A percentile compares a stretch with the other conserved stretches of the same genome.
Evolutionary conservation across 495 filamentous ascomycete genomes (phyloP).

Genomic region (Jackrogersella minutella): DNA sequence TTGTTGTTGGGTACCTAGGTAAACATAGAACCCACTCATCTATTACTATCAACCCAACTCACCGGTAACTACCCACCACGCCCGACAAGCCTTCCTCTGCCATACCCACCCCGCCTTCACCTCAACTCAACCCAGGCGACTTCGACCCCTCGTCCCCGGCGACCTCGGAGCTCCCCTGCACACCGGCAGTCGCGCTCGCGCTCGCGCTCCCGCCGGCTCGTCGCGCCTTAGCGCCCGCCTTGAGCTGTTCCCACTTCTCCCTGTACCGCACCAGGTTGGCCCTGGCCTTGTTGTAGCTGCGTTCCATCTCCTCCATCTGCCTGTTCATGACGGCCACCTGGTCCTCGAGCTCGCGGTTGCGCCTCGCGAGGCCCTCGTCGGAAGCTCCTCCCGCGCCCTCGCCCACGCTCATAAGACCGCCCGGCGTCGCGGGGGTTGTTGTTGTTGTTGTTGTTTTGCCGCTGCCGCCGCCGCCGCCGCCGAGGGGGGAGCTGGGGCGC

Average conservation of each 20-base stretch:
- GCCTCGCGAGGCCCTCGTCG: constrained; percentile 48
- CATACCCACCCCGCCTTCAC: background rate
- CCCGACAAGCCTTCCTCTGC: background rate
- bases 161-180: constrained; percentile 8
- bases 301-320: constrained; percentile 65
- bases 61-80: background rate
- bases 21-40: too few relatives aligned
- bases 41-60: too few relatives aligned
- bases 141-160: constrained; percentile 28
- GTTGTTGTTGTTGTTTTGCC: too few relatives aligned
- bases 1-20: too few relatives aligned
- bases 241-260: constrained; percentile 84
- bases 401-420: too few relatives aligned
- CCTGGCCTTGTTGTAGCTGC: constrained; percentile 74
- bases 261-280: constrained; percentile 72
- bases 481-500: constrained; percentile 54
- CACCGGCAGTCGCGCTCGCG: background rate
- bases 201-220: constrained; percentile 55
- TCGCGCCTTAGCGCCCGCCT: constrained; percentile 78
- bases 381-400: constrained; percentile 9
- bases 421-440: too few relatives aligned
- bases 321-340: constrained; percentile 57
- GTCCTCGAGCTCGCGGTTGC: constrained; percentile 67
- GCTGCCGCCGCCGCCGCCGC: constrained; percentile 11
- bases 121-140: constrained; percentile 28